Evolutionary conservation across 2,329 filamentous ascomycete species (phyloP).

Genomic region (Aureobasidium namibiae): DNA sequence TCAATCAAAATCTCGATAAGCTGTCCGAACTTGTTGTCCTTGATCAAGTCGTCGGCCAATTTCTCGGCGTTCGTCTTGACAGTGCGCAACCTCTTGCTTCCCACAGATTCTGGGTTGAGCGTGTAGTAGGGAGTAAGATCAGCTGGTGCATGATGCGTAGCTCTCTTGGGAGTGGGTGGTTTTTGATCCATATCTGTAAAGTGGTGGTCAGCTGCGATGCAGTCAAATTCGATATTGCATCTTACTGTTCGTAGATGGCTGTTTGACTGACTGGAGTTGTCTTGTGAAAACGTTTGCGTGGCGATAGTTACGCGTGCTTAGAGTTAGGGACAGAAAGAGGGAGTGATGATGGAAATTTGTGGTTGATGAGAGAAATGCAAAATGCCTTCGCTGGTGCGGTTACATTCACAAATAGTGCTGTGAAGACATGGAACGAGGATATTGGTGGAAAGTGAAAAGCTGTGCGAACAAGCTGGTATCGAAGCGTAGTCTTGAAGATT

Average conservation of each 20-base stretch:
- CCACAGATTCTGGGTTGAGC: not conserved
- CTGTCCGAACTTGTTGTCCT: not conserved
- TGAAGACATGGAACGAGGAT: not conserved
- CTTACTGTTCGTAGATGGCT: too few relatives aligned
- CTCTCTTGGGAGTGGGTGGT: not conserved
- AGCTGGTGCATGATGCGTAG: not conserved
- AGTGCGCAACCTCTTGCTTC: not conserved
- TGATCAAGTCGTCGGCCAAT: not conserved
- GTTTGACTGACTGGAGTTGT: too few relatives aligned
- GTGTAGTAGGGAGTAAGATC: not conserved
- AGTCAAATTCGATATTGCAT: not conserved
- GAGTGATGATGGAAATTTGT: too few relatives aligned
- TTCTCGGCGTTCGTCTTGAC: not conserved
- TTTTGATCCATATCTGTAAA: too few relatives aligned
- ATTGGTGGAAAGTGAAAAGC: not conserved
- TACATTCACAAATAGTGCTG: not conserved
- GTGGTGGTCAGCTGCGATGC: too few relatives aligned
- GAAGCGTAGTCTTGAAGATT: not conserved
- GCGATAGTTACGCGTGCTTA: too few relatives aligned
- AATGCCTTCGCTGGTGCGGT: too few relatives aligned
- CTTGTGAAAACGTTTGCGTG: too few relatives aligned
- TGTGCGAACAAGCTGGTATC: not conserved
- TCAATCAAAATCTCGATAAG: not conserved
- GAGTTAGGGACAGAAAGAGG: too few relatives aligned
- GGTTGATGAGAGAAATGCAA: too few relatives aligned